Base-by-base conservation (phyloP, 306 rosid species). In the Corylus americana region DNA sequence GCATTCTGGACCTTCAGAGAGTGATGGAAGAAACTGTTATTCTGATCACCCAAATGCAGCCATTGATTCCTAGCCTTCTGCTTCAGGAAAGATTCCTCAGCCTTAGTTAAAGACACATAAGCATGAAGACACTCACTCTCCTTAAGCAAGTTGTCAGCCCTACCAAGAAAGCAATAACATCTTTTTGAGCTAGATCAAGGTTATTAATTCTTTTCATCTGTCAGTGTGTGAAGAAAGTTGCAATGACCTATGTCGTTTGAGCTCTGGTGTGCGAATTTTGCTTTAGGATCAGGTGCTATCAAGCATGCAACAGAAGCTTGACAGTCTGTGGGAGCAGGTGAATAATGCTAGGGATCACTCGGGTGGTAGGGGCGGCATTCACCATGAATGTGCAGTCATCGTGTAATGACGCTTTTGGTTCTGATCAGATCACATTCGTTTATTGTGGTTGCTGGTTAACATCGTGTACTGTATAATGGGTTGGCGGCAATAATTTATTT, bases 271-370 rank as follows among this genome's bases (percentile, higher is more conserved):
- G 20, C 63, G 2, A 35, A 73, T 66, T 64, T 0, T 74, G 73
- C 77, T 49, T 11, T 90, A 92, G 98, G 98, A 95, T 78, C 90
- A 89, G 71, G 89, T 91, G 80, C 83, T 95, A 64, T 22, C 25
- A 22, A 88, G 86, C 79, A 93, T 92, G 97, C 98, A 95, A 85
- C 85, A 89, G 80, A 95, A 91, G 88, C 98, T 95, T 81, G 98
- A 92, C 77, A 66, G 77, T 87, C 91, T 95, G 27, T 92, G 97
- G 14, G 87, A 88, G 81, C 83, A 86, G 88, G 75, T 90, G 74
- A 89, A 61, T 81, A 76, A 74, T 57, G 80, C 88, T 5, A 86
- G 90, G 85, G 97, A 91, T 54, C 70, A 80, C 31, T 66, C 90
- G 3, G 74, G 72, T 62, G 71, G 69, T 11, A 70, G 51, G 3